A percentile compares a stretch with the other conserved stretches of the same genome.
Conservation (phyloP, 148 eudicot genomes). For the Heliamphora exappendiculata region DNA sequence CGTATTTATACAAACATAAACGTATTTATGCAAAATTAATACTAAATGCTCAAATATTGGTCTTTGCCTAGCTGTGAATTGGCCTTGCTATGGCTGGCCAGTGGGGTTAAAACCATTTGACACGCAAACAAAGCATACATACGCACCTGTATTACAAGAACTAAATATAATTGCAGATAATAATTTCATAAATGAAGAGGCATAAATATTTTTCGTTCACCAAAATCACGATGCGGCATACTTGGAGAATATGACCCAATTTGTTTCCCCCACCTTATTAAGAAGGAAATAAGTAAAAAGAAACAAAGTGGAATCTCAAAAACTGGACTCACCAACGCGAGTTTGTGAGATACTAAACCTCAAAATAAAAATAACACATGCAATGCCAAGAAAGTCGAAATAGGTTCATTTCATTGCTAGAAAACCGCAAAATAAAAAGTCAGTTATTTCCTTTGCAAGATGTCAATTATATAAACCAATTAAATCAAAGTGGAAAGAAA, state of each 20-base stretch:
- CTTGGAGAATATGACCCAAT: neutral
- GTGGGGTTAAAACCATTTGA: neutral
- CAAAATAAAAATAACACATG: neutral
- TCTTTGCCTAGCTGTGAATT: neutral
- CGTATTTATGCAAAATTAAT: neutral
- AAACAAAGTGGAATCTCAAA: neutral
- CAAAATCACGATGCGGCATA: neutral
- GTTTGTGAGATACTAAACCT: neutral
- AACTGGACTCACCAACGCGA: neutral
- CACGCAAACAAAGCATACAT: neutral
- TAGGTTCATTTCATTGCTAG: neutral
- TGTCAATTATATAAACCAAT: neutral
- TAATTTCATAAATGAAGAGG: neutral
- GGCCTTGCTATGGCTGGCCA: neutral
- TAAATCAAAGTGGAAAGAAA: neutral
- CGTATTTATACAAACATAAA: neutral
- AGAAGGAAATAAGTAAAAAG: neutral
- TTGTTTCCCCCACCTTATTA: neutral
- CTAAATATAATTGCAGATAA: neutral
- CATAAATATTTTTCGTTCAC: neutral
- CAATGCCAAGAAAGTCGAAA: neutral
- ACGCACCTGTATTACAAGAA: neutral
- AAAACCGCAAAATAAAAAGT: too few species aligned
- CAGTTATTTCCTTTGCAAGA: neutral
- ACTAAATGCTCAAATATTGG: constrained; percentile 1